Conservation (phyloP, 495 filamentous ascomycete genomes). For the Neurospora africana region DNA sequence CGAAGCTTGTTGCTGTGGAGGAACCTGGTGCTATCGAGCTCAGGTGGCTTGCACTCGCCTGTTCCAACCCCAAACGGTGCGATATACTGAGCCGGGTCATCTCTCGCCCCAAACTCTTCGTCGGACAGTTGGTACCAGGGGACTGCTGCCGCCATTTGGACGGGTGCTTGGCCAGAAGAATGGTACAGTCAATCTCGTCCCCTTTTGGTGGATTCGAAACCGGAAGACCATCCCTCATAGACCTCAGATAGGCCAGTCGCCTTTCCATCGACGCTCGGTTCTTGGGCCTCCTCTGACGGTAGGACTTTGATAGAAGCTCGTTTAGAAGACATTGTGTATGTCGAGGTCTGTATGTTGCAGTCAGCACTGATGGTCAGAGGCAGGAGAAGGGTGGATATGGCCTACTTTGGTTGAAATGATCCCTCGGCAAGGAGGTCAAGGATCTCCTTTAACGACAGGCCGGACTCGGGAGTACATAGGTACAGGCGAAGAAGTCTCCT, state of each 20-base stretch:
- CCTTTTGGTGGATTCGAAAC: constrained; percentile 1
- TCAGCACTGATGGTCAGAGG: neutral
- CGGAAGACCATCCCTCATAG: neutral
- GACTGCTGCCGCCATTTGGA: neutral
- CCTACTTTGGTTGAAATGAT: constrained; percentile 10
- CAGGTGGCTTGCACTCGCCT: neutral
- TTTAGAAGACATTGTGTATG: constrained; percentile 13
- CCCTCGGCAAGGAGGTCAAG: constrained; percentile 8
- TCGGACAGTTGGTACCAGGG: neutral
- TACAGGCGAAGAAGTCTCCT: constrained; percentile 9
- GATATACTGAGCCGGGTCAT: neutral
- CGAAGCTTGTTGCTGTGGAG: neutral
- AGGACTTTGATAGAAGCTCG: constrained; percentile 11
- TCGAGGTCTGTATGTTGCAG: neutral
- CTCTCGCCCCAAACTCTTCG: neutral
- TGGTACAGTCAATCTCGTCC: constrained; percentile 1
- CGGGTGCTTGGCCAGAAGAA: neutral
- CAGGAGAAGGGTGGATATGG: neutral
- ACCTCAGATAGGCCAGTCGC: neutral
- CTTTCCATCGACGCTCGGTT: constrained; percentile 4
- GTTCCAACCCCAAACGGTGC: neutral
- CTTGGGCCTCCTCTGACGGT: constrained; percentile 12
- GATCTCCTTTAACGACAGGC: constrained; percentile 10
- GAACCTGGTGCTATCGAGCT: neutral
- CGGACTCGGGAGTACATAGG: constrained; percentile 11